These are phyloP conservation scores for Phytophthora hibernalis DNA, from an alignment of 352 stramenopile genomes.

Conservation along the genomic window DNA sequence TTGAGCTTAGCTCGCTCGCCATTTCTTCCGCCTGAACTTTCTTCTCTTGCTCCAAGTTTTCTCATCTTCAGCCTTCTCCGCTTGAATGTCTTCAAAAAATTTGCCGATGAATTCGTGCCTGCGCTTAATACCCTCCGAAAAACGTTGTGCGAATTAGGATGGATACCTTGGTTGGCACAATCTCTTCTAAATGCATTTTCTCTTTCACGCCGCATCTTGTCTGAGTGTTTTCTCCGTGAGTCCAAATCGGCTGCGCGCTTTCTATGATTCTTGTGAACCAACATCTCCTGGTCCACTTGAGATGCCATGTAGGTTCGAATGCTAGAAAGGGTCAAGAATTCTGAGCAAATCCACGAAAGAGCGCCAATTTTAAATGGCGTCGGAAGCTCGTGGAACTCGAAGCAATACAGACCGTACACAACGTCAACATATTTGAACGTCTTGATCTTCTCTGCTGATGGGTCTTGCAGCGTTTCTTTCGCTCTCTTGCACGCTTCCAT, in stretches of 20 bases:
- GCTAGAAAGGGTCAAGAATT: conserved; percentile 67
- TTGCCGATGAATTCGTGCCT: conserved; percentile 70
- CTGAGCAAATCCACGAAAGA: conserved; percentile 70
- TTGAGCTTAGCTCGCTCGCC: conserved; percentile 43
- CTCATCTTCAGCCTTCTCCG: conserved; percentile 60
- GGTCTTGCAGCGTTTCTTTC: conserved; percentile 38
- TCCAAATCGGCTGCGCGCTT: conserved; percentile 66
- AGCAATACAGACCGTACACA: conserved; percentile 73
- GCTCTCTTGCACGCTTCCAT: conserved; percentile 62
- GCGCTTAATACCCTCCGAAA: conserved; percentile 66
- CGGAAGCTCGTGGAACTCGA: conserved; percentile 75
- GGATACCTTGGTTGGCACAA: conserved; percentile 67
- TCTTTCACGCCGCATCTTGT: conserved; percentile 61
- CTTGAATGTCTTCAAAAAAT: conserved; percentile 70
- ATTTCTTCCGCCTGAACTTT: conserved; percentile 51
- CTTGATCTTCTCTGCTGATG: conserved; percentile 26
- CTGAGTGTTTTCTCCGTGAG: conserved; percentile 54
- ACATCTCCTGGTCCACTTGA: conserved; percentile 71
- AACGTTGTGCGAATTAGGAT: conserved; percentile 72
- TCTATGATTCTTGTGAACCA: conserved; percentile 54
- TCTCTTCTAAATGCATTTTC: conserved; percentile 65
- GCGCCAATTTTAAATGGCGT: conserved; percentile 68
- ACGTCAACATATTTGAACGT: conserved; percentile 63
- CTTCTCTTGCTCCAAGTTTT: conserved; percentile 58
- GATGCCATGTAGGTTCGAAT: conserved; percentile 63